Evolutionary conservation across 106 monocot genomes (phyloP).

Genomic region (Dendrobium officinale): DNA sequence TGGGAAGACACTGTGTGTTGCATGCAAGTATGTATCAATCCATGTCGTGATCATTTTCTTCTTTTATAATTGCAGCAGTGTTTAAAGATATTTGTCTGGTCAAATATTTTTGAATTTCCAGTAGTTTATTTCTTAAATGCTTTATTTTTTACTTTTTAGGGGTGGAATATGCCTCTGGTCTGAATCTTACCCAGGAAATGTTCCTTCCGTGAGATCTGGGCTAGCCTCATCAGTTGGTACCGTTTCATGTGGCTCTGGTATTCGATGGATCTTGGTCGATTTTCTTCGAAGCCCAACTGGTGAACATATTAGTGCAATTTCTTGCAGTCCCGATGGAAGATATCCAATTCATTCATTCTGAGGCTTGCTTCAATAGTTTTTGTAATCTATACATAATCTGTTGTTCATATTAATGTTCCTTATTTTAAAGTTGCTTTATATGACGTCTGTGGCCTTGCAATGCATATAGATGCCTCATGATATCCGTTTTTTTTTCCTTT

Average conservation of each 20-base stretch:
- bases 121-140: not conserved
- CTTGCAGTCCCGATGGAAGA: conserved; percentile 92
- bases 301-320: conserved; percentile 60
- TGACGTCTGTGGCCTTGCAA: not conserved
- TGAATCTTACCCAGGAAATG: conserved; percentile 78
- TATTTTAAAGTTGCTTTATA: not conserved
- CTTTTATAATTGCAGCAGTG: not conserved
- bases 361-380: not conserved
- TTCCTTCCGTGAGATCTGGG: conserved; percentile 59
- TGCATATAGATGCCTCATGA: not conserved
- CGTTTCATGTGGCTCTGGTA: conserved; percentile 63
- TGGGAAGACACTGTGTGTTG: conserved; percentile 79
- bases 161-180: conserved; percentile 96
- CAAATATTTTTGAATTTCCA: not conserved
- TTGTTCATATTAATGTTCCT: not conserved
- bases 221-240: conserved; percentile 33
- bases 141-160: conserved; percentile 30
- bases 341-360: conserved; percentile 47
- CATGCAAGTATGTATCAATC: conserved; percentile 59
- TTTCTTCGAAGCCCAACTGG: conserved; percentile 50
- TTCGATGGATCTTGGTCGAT: conserved; percentile 80
- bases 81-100: not conserved
- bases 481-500: not conserved
- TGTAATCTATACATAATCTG: not conserved
- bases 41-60: not conserved